phyloP scores from a whole-genome alignment of 352 stramenopile species.

The Phytophthora macrochlamydospora region DNA sequence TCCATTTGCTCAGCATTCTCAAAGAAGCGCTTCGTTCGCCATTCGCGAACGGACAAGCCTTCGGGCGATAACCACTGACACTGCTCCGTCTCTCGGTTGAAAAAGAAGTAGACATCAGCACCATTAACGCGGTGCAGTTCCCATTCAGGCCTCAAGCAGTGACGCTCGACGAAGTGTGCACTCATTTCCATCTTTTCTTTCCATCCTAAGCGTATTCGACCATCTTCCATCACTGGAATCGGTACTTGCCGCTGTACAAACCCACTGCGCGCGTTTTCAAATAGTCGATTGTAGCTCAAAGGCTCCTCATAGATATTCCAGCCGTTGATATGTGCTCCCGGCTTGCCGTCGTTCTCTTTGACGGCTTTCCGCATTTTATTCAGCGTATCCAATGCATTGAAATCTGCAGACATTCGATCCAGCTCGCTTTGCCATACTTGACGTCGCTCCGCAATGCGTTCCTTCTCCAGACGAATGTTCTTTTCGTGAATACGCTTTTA shows the following conservation, averaged over 20 bases:
- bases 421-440: conserved; percentile 51
- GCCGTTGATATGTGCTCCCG: conserved; percentile 21
- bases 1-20: conserved; percentile 47
- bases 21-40: conserved; percentile 67
- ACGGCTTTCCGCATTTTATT: conserved; percentile 41
- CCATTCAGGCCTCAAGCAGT: conserved; percentile 54
- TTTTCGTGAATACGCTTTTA: conserved; percentile 33
- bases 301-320: conserved; percentile 67
- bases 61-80: conserved; percentile 63
- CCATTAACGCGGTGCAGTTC: conserved; percentile 64
- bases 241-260: conserved; percentile 75
- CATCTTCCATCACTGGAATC: conserved; percentile 36
- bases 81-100: conserved; percentile 50
- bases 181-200: conserved; percentile 63
- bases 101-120: conserved; percentile 78
- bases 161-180: conserved; percentile 60
- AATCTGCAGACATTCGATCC: conserved; percentile 44
- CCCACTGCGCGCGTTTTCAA: conserved; percentile 60
- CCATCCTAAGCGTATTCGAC: conserved; percentile 49
- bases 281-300: conserved; percentile 61
- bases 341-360: conserved; percentile 29
- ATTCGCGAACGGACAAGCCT: conserved; percentile 36
- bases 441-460: conserved; percentile 37
- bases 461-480: conserved; percentile 34
- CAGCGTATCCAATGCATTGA: conserved; percentile 63